phyloP scores from a whole-genome alignment of 371 early-diverging fungal species.

The Cokeromyces recurvatus region DNA sequence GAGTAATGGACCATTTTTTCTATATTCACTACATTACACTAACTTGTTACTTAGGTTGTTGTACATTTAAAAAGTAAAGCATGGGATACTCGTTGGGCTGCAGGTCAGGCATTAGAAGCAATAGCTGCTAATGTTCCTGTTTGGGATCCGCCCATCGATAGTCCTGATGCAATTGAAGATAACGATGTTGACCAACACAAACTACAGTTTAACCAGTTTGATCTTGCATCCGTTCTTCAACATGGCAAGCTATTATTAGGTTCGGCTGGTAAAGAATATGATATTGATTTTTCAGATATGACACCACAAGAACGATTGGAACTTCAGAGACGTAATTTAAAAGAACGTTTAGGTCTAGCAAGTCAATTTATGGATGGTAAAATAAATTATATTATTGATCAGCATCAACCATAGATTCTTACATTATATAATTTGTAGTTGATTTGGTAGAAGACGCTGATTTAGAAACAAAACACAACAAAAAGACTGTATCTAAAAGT shows the following conservation, averaged over 20 bases:
- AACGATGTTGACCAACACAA: slow-evolving; percentile 35
- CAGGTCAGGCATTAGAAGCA: slow-evolving; percentile 86
- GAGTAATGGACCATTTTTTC: slow-evolving; percentile 46
- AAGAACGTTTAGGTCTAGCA: slow-evolving; percentile 81
- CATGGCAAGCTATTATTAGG: slow-evolving; percentile 83
- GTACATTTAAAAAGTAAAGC: slow-evolving; percentile 81
- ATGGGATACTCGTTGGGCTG: slow-evolving; percentile 97
- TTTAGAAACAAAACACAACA: slow-evolving; percentile 29
- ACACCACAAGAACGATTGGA: slow-evolving; percentile 84
- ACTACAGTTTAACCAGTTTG: slow-evolving; percentile 75
- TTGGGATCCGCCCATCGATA: slow-evolving; percentile 63
- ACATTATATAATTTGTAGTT: slow-evolving; percentile 35
- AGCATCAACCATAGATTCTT: too few species aligned
- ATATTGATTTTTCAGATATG: slow-evolving; percentile 74
- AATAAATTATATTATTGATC: too few species aligned
- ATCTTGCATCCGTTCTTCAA: slow-evolving; percentile 76
- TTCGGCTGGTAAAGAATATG: slow-evolving; percentile 90
- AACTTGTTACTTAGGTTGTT: slow-evolving; percentile 53
- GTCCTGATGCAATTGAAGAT: slow-evolving; percentile 10
- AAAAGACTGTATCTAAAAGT: slow-evolving; percentile 17
- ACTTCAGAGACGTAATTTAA: slow-evolving; percentile 78
- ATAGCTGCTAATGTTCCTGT: slow-evolving; percentile 83
- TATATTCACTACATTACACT: too few species aligned
- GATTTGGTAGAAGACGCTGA: slow-evolving; percentile 71
- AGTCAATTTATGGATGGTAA: slow-evolving; percentile 87